Conservation (phyloP, 768 basidiomycete genomes). For the Lactifluus pinguis region DNA sequence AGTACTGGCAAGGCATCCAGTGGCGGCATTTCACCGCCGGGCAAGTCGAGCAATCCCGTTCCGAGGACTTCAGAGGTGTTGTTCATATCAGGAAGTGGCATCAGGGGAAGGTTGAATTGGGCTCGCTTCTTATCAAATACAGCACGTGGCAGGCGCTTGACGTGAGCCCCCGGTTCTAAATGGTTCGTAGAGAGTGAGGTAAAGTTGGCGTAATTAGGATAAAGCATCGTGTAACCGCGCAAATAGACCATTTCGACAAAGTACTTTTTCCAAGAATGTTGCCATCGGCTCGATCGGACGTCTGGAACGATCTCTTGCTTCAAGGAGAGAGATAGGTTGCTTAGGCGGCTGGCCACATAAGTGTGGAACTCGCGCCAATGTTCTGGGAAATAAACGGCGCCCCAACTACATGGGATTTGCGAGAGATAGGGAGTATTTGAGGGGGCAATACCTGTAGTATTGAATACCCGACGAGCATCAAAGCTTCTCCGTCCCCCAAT, state of each 20-base stretch:
- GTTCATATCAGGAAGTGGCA: conserved; percentile 35
- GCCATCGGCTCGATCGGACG: conserved; percentile 76
- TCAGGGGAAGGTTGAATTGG: conserved; percentile 62
- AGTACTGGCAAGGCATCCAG: conserved; percentile 55
- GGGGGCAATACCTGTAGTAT: conserved; percentile 29
- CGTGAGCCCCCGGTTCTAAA: conserved; percentile 76
- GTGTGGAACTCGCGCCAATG: conserved; percentile 83
- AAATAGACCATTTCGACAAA: conserved; percentile 82
- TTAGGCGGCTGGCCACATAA: conserved; percentile 63
- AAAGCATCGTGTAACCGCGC: conserved; percentile 80
- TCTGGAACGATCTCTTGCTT: conserved; percentile 51
- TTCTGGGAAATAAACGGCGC: conserved; percentile 82
- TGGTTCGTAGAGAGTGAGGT: conserved; percentile 84
- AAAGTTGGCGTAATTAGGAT: conserved; percentile 71
- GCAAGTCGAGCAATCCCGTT: conserved; percentile 49
- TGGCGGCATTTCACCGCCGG: conserved; percentile 40
- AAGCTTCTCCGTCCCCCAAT: conserved; percentile 60
- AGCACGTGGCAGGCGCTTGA: conserved; percentile 43
- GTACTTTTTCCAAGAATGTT: conserved; percentile 79
- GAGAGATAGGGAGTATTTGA: conserved; percentile 69
- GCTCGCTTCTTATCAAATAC: conserved; percentile 46
- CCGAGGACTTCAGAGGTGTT: conserved; percentile 17
- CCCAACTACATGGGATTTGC: conserved; percentile 87
- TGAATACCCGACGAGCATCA: conserved; percentile 54
- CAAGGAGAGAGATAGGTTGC: conserved; percentile 29